Evolutionary conservation across 2,329 filamentous ascomycete species (phyloP).

Genomic region (Xylogone sp.): DNA sequence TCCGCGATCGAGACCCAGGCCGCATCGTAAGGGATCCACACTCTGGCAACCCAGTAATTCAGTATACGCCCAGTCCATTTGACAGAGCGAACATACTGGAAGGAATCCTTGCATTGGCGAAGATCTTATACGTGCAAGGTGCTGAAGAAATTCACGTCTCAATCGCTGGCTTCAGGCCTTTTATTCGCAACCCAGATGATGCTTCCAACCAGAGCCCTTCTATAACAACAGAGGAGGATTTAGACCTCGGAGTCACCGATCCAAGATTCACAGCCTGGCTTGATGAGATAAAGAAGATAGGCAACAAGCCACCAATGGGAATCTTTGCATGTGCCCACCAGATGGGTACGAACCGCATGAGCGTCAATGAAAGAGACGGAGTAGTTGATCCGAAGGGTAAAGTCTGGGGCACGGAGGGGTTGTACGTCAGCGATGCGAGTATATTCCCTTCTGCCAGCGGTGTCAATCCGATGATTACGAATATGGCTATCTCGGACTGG

Average conservation of each 20-base stretch:
- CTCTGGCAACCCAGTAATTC: conserved; percentile 61
- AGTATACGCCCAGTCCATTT: conserved; percentile 67
- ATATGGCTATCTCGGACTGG: conserved; percentile 66
- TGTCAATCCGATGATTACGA: conserved; percentile 79
- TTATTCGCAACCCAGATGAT: conserved; percentile 31
- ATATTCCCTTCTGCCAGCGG: conserved; percentile 74
- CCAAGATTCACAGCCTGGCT: conserved; percentile 61
- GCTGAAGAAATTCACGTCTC: conserved; percentile 74
- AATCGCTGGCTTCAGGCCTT: conserved; percentile 61
- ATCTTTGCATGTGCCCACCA: conserved; percentile 72
- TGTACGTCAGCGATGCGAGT: conserved; percentile 72
- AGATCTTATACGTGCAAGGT: conserved; percentile 74
- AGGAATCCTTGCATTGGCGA: conserved; percentile 67
- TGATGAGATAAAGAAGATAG: conserved; percentile 40
- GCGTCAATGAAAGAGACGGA: conserved; percentile 39
- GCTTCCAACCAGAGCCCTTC: not conserved
- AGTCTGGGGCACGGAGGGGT: conserved; percentile 61
- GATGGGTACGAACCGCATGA: conserved; percentile 78
- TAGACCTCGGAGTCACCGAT: conserved; percentile 48
- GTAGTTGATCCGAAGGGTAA: conserved; percentile 55
- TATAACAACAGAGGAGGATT: conserved; percentile 3
- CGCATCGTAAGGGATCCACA: conserved; percentile 67
- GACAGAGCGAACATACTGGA: conserved; percentile 71
- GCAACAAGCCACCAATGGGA: conserved; percentile 46
- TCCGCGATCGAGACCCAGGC: conserved; percentile 73